Evolutionary conservation across 805 yeast species (phyloP).

Genomic region (Babjeviella inositovora): DNA sequence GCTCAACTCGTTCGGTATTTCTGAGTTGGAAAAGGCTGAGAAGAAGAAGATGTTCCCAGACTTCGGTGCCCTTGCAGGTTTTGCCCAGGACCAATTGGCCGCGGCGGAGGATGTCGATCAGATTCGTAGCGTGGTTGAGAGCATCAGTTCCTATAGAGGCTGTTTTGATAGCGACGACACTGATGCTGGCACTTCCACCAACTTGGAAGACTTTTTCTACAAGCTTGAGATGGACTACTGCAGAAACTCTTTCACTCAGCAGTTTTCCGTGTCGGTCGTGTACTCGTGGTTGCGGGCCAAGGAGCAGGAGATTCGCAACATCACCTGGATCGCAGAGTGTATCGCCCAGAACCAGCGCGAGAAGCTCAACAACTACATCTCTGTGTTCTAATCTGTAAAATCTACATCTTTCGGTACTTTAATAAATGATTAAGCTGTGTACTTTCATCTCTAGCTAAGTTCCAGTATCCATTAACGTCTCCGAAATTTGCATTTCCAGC

Average conservation of each 20-base stretch:
- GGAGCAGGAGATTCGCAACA: conserved; percentile 93
- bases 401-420: too few relatives aligned
- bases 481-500: too few relatives aligned
- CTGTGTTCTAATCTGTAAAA: conserved; percentile 74
- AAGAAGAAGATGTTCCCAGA: conserved; percentile 61
- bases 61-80: conserved; percentile 69
- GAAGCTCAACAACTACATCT: conserved; percentile 78
- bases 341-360: conserved; percentile 97
- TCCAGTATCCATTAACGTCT: too few relatives aligned
- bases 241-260: conserved; percentile 90
- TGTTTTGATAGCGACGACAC: conserved; percentile 30
- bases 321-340: conserved; percentile 99
- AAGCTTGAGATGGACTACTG: conserved; percentile 84
- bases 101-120: conserved; percentile 77
- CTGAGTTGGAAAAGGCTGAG: conserved; percentile 64
- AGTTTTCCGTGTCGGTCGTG: conserved; percentile 74
- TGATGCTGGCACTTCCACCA: conserved; percentile 30
- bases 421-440: too few relatives aligned
- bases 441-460: too few relatives aligned
- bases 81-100: conserved; percentile 48
- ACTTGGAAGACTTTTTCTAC: conserved; percentile 89
- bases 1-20: conserved; percentile 67
- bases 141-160: conserved; percentile 49
- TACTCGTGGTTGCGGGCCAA: conserved; percentile 96
- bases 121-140: conserved; percentile 46